A percentile compares a stretch with the other conserved stretches of the same genome.
These are phyloP conservation scores for Trametes sp. DNA, from an alignment of 1,284 basidiomycete genomes.

Conservation along the genomic window DNA sequence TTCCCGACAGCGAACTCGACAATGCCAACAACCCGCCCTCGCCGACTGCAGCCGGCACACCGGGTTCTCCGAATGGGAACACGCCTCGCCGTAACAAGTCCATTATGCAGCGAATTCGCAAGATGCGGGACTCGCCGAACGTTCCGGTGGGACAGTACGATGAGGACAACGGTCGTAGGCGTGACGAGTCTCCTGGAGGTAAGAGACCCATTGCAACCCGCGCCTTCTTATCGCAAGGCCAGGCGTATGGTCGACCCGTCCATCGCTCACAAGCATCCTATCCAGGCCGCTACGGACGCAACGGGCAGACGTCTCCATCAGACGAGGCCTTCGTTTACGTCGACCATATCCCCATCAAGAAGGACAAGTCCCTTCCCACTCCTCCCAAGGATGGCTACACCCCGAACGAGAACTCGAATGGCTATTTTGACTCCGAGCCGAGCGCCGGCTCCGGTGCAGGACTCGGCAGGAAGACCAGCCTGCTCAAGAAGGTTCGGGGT, in stretches of 20 bases:
- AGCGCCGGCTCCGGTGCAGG: constrained; percentile 47
- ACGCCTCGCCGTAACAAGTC: constrained; percentile 77
- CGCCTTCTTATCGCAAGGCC: constrained; percentile 29
- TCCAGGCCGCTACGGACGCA: constrained; percentile 70
- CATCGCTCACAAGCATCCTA: constrained; percentile 77
- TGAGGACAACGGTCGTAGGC: constrained; percentile 48
- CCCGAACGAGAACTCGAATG: constrained; percentile 43
- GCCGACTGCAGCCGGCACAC: constrained; percentile 43
- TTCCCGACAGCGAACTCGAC: constrained; percentile 58
- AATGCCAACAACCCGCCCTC: constrained; percentile 44
- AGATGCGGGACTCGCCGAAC: constrained; percentile 83
- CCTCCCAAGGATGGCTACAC: constrained; percentile 46
- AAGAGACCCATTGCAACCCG: constrained; percentile 43
- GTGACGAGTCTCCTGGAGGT: constrained; percentile 55
- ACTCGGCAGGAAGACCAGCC: constrained; percentile 75
- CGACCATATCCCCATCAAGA: constrained; percentile 45
- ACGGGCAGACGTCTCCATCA: constrained; percentile 43
- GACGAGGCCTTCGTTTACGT: constrained; percentile 71
- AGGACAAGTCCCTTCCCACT: constrained; percentile 73
- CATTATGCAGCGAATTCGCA: constrained; percentile 83
- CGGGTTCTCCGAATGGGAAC: constrained; percentile 43
- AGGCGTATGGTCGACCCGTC: constrained; percentile 53
- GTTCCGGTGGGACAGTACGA: constrained; percentile 66
- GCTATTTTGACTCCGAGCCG: constrained; percentile 57
- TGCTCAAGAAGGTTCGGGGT: constrained; percentile 80